Percentiles rank a stretch among this genome's conserved stretches.
Evolutionary conservation across 2,329 filamentous ascomycete genomes (phyloP).

Genomic region (Ceratocystiopsis minuta): DNA sequence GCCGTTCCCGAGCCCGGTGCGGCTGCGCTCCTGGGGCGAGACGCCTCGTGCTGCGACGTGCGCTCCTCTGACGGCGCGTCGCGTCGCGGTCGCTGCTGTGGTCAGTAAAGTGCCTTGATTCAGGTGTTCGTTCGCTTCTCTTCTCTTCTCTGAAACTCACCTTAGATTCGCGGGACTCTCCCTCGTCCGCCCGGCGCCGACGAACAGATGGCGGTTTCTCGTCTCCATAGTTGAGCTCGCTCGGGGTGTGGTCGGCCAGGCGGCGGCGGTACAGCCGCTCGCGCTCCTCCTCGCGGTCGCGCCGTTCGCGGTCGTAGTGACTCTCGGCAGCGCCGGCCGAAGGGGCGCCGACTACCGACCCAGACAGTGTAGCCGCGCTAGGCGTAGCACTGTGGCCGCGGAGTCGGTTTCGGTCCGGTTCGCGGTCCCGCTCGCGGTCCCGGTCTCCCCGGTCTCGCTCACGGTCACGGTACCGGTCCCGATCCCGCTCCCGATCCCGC

Average conservation of each 20-base stretch:
- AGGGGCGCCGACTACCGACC: no score
- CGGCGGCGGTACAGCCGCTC: slow-evolving; percentile 77
- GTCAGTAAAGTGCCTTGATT: no score
- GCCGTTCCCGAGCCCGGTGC: not conserved
- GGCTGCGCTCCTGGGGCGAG: slow-evolving; percentile 10
- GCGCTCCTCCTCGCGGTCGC: slow-evolving; percentile 76
- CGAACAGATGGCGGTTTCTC: slow-evolving; percentile 43
- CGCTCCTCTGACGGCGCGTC: no score
- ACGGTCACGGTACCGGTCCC: slow-evolving; percentile 19
- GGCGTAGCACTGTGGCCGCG: slow-evolving; percentile 23
- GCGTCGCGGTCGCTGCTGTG: no score
- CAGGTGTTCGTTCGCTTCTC: no score
- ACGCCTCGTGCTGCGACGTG: no score
- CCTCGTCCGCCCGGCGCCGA: slow-evolving; percentile 60
- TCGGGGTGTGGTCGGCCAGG: slow-evolving; percentile 46
- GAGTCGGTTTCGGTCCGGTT: slow-evolving; percentile 23
- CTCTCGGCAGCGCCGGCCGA: slow-evolving; percentile 27
- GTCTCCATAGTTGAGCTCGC: slow-evolving; percentile 85
- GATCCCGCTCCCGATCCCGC: slow-evolving; percentile 16
- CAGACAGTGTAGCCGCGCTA: no score
- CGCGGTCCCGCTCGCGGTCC: slow-evolving; percentile 24
- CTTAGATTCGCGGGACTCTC: slow-evolving; percentile 51
- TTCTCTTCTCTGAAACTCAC: slow-evolving; percentile 15
- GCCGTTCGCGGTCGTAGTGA: slow-evolving; percentile 69
- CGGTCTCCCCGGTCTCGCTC: slow-evolving; percentile 17